These are phyloP conservation scores for Melampsora americana DNA, from an alignment of 1,284 basidiomycete species.

Conservation along the genomic window DNA sequence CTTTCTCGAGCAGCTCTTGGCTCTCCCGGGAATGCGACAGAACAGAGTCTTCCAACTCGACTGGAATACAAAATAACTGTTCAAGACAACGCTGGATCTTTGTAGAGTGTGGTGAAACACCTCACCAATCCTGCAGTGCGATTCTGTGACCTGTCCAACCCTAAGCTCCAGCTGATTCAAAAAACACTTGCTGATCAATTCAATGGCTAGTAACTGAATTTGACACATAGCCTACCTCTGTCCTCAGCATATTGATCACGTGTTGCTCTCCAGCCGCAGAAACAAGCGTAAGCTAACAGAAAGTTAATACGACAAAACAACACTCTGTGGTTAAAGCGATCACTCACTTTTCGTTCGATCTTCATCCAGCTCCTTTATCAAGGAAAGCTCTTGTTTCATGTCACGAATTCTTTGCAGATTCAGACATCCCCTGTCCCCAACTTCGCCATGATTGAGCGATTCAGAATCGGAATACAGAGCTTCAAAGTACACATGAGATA, in stretches of 20 bases:
- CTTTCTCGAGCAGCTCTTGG: neutral
- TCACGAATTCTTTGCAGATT: neutral
- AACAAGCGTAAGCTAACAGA: neutral
- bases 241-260: constrained; percentile 35
- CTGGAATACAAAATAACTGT: neutral
- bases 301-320: neutral
- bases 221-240: constrained; percentile 10
- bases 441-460: neutral
- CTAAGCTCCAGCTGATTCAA: constrained; percentile 15
- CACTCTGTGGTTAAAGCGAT: neutral
- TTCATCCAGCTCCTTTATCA: constrained; percentile 28
- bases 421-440: constrained; percentile 11
- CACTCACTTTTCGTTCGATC: constrained; percentile 32
- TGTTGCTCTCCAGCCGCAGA: constrained; percentile 17
- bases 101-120: neutral
- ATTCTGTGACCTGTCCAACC: constrained; percentile 26
- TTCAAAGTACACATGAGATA: neutral
- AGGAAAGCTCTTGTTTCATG: constrained; percentile 4
- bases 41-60: neutral
- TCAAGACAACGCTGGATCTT: neutral
- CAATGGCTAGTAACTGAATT: neutral
- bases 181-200: neutral
- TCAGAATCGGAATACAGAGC: neutral
- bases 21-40: neutral
- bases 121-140: constrained; percentile 24